Percentiles rank a stretch among this genome's conserved stretches.
phyloP scores from a whole-genome alignment of 139 green algal species.

The Desmodesmus armatus region DNA sequence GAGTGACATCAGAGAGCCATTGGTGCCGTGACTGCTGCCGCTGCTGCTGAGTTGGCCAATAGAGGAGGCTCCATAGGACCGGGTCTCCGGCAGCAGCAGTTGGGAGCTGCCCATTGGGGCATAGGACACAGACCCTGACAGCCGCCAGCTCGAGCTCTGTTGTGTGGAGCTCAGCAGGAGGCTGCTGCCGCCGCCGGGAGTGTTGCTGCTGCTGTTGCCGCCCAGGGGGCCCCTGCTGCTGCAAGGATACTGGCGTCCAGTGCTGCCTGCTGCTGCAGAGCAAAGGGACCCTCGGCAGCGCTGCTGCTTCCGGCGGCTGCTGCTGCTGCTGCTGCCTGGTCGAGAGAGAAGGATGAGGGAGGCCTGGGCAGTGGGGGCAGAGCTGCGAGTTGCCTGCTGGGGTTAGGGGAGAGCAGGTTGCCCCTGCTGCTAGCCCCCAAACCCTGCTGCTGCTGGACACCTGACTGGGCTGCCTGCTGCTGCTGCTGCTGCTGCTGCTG shows the following conservation, averaged over 20 bases:
- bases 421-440: background rate
- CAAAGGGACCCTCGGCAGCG: background rate
- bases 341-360: background rate
- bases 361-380: too few species aligned
- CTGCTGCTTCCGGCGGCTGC: background rate
- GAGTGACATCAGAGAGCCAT: slow-evolving; percentile 7
- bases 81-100: too few species aligned
- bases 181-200: background rate
- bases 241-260: background rate
- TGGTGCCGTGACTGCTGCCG: background rate
- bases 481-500: background rate
- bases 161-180: background rate
- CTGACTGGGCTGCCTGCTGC: background rate
- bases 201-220: background rate
- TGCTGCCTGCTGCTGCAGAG: background rate
- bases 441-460: background rate
- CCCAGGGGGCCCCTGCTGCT: background rate
- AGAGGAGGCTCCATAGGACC: too few species aligned
- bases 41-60: too few species aligned
- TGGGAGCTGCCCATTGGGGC: too few species aligned
- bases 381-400: slow-evolving; percentile 1
- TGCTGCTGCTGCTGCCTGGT: slow-evolving; percentile 15
- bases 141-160: background rate
- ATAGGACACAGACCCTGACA: background rate
- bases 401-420: background rate